A percentile compares a stretch with the other conserved stretches of the same genome.
Evolutionary conservation across 306 rosid species (phyloP).

Genomic region (Castanopsis chinensis): DNA sequence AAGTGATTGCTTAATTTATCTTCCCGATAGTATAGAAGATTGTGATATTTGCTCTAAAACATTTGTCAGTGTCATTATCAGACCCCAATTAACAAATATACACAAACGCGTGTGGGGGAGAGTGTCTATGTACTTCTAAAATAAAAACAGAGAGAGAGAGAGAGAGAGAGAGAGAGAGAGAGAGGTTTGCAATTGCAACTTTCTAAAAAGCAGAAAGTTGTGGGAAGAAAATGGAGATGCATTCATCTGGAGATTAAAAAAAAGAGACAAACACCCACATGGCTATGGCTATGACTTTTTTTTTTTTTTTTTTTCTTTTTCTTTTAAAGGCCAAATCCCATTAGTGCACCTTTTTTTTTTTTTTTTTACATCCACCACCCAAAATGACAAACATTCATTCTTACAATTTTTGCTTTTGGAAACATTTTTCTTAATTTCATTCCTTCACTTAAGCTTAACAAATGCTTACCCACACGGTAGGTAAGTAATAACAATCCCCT

Average conservation of each 20-base stretch:
- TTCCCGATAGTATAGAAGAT: background rate
- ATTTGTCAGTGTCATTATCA: constrained; percentile 29
- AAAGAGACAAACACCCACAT: constrained; percentile 51
- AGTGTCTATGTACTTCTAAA: background rate
- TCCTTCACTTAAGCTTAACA: constrained; percentile 43
- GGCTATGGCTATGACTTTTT: constrained; percentile 15
- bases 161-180: background rate
- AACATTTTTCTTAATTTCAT: background rate
- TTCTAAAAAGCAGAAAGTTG: constrained; percentile 57
- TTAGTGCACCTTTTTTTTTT: background rate
- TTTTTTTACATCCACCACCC: constrained; percentile 34
- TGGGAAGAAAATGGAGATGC: constrained; percentile 38
- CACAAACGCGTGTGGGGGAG: constrained; percentile 11
- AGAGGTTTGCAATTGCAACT: constrained; percentile 31
- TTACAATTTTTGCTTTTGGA: constrained; percentile 26
- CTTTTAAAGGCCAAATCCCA: constrained; percentile 21
- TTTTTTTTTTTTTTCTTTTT: too few relatives aligned
- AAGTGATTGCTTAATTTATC: background rate
- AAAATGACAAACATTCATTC: constrained; percentile 43
- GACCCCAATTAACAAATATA: constrained; percentile 27
- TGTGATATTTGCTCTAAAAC: background rate
- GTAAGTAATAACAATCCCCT: constrained; percentile 25
- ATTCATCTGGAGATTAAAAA: constrained; percentile 39
- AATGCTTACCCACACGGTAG: constrained; percentile 33
- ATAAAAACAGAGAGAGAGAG: too few relatives aligned